Evolutionary conservation across 768 basidiomycete genomes (phyloP).

Genomic region (Mycena sanguinolenta): DNA sequence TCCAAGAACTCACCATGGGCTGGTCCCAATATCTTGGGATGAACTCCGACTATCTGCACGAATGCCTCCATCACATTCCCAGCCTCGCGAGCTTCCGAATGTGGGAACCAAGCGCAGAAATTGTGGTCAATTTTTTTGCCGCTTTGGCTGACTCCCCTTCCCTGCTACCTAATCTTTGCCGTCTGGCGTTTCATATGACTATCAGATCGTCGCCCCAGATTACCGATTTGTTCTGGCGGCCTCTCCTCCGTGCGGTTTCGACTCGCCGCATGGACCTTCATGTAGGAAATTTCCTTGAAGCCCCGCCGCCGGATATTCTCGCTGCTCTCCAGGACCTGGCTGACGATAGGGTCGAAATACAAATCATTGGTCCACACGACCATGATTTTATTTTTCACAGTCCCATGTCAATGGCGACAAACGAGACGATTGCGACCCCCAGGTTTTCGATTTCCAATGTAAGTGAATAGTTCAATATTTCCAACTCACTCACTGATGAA

Average conservation of each 20-base stretch:
- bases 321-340: neutral
- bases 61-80: neutral
- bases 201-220: neutral
- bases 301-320: neutral
- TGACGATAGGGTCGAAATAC: neutral
- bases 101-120: neutral
- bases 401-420: no score
- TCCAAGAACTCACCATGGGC: neutral
- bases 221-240: neutral
- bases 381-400: neutral
- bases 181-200: neutral
- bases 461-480: no score
- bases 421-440: no score
- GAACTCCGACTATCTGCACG: neutral
- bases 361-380: neutral
- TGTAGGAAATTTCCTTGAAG: neutral
- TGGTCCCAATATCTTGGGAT: no score
- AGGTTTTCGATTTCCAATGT: no score
- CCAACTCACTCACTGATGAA: no score
- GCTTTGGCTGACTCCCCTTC: neutral
- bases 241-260: neutral
- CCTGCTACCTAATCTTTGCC: neutral
- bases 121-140: neutral
- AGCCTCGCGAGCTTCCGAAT: neutral
- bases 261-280: neutral